A percentile compares a stretch with the other conserved stretches of the same genome.
Evolutionary conservation across 208 protist genomes (phyloP).

Genomic region (Kentomonas sorsogonicus): DNA sequence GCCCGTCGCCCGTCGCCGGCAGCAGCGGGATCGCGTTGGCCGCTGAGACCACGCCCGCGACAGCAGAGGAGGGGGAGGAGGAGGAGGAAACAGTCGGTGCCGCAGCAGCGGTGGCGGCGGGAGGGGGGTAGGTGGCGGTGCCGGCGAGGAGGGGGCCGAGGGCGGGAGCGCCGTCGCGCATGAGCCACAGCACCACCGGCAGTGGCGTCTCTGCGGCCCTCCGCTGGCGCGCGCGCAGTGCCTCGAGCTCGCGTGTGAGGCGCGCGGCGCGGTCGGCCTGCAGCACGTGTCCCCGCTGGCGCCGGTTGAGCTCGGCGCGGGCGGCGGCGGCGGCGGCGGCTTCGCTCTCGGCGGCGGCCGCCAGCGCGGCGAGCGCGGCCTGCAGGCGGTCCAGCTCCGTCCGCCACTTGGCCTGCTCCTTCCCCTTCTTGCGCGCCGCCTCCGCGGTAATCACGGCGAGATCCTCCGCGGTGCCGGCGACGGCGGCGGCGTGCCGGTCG

Average conservation of each 20-base stretch:
- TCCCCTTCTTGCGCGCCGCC: conserved; percentile 37
- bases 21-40: too few relatives aligned
- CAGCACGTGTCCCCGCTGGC: conserved; percentile 10
- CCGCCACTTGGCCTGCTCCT: conserved; percentile 36
- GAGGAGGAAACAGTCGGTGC: background rate
- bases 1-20: too few relatives aligned
- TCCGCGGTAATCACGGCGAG: too few relatives aligned
- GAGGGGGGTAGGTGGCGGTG: background rate
- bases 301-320: conserved; percentile 1
- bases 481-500: too few relatives aligned
- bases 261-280: background rate
- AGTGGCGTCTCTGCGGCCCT: background rate
- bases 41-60: background rate
- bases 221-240: background rate
- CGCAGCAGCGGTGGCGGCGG: background rate
- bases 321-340: background rate
- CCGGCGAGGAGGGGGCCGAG: too few relatives aligned
- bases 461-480: too few relatives aligned
- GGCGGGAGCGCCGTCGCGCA: background rate
- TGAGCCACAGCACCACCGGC: background rate
- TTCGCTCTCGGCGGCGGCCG: background rate
- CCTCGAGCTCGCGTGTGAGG: background rate
- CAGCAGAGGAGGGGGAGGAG: background rate
- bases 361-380: conserved; percentile 22
- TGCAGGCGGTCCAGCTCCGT: conserved; percentile 25